phyloP scores from a whole-genome alignment of 2,329 filamentous ascomycete species.

The Teratosphaeria viscida region DNA sequence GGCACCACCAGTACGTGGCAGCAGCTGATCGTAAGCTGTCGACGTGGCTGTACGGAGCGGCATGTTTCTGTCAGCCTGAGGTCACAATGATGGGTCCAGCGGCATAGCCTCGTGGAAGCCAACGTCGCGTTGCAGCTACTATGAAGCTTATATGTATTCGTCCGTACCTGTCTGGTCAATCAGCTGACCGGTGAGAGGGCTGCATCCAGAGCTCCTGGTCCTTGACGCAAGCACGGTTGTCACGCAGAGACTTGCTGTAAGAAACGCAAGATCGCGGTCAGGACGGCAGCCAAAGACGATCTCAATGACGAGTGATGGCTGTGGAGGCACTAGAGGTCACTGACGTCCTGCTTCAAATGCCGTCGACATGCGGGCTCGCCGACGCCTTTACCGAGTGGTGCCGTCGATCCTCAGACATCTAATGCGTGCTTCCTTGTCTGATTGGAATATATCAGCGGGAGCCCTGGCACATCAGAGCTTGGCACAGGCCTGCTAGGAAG shows the following conservation, averaged over 20 bases:
- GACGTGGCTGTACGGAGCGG: not conserved
- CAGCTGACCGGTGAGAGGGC: not conserved
- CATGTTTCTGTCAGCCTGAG: not conserved
- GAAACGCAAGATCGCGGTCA: not conserved
- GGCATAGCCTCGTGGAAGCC: not conserved
- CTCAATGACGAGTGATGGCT: not conserved
- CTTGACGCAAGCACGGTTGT: not conserved
- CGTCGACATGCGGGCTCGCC: not conserved
- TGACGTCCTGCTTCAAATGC: not conserved
- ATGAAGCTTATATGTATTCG: not conserved
- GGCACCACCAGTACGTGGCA: not conserved
- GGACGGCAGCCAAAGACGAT: not conserved
- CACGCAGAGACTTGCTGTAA: not conserved
- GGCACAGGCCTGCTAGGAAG: too few species aligned
- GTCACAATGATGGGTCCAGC: not conserved
- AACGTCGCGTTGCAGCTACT: not conserved
- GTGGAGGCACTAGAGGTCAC: not conserved
- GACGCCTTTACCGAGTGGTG: not conserved
- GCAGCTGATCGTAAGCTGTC: not conserved
- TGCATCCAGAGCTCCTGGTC: not conserved
- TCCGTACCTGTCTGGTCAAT: not conserved
- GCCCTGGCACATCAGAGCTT: too few species aligned
- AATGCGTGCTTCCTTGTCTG: not conserved
- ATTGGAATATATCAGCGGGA: not conserved
- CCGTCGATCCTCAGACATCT: not conserved